Conservation (phyloP, 1,139 yeast species). For the Sugiyamaella xylanicola region DNA sequence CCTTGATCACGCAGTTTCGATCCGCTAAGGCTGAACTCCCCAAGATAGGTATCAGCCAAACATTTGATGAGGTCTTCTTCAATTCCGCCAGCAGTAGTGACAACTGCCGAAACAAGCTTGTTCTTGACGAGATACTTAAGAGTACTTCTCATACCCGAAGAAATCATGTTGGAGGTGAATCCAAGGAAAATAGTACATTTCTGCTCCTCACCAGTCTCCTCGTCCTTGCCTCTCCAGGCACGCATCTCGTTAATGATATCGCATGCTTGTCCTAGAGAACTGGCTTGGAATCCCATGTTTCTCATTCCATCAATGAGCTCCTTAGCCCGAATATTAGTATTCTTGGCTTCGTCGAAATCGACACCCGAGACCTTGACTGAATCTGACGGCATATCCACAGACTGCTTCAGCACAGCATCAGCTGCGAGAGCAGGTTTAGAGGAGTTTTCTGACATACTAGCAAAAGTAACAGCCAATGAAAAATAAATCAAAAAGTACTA, state of each 20-base stretch:
- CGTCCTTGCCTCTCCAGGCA: slow-evolving; percentile 88
- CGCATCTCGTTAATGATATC: slow-evolving; percentile 92
- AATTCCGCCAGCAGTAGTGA: slow-evolving; percentile 95
- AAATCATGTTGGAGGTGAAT: slow-evolving; percentile 93
- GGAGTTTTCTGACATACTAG: neutral
- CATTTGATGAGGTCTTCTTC: slow-evolving; percentile 97
- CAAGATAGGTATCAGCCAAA: slow-evolving; percentile 92
- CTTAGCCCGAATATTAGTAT: slow-evolving; percentile 68
- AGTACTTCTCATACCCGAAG: slow-evolving; percentile 92
- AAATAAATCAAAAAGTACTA: no score
- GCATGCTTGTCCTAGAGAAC: slow-evolving; percentile 82
- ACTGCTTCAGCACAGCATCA: slow-evolving; percentile 82
- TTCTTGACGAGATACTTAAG: slow-evolving; percentile 86
- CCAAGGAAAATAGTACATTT: slow-evolving; percentile 92
- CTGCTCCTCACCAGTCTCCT: slow-evolving; percentile 65
- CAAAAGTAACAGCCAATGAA: no score
- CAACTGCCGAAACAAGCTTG: slow-evolving; percentile 92
- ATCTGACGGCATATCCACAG: slow-evolving; percentile 81
- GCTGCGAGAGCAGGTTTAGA: slow-evolving; percentile 36
- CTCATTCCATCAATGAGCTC: slow-evolving; percentile 81
- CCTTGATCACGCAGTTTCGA: slow-evolving; percentile 86
- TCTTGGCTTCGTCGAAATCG: slow-evolving; percentile 74
- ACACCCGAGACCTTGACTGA: slow-evolving; percentile 81
- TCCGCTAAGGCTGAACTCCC: slow-evolving; percentile 85
- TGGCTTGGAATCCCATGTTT: slow-evolving; percentile 98